Evolutionary conservation across 2,329 filamentous ascomycete genomes (phyloP), one percentile per base, ranked within the genome.

Genomic region (Colletotrichum brevisporum): DNA sequence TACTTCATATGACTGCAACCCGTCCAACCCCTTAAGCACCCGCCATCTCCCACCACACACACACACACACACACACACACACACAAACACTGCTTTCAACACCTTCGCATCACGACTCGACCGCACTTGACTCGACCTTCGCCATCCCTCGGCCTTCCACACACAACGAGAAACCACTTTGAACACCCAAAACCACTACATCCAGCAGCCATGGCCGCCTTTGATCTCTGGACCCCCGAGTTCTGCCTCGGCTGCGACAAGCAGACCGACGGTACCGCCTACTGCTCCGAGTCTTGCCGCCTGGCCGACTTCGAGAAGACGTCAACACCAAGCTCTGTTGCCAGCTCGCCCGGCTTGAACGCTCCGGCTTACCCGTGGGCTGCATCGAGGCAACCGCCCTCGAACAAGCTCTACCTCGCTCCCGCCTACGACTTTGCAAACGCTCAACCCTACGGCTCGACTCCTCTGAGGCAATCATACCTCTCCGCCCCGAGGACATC

Each of bases 181-280:
- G 16, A 31, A 50, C 47, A 12, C 5, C 45, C 43, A 56, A 18
- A 62, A 45, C 36, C 21, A 36, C 21, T 18, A 56, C 12, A 57
- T n/a, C n/a, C 54, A 48, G 5, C 45, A 63, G 43, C 36, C 39
- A 70, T 63, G 57, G 41, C 65, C 24, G 59, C 58, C 26, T 69
- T 69, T 78, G 86, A 89, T 74, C 81, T 85, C 77, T 97, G 95
- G 94, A 93, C 93, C 76, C 93, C 92, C 81, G 92, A 97, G 82
- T 97, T 94, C 88, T 98, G 95, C 87, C 90, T 98, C 75, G 91
- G 92, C 84, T 98, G 95, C 85, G 95, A 98, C 84, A 92, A 92
- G 83, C 93, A 97, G 83, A 94, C 92, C 70, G 89, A 93, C 73
- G 90, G 90, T 65, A 91, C 91, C 71, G 90, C 93, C 73, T 97